These are phyloP conservation scores for Fusarium sp. DNA, from an alignment of 2,329 filamentous ascomycete species.

Conservation along the genomic window DNA sequence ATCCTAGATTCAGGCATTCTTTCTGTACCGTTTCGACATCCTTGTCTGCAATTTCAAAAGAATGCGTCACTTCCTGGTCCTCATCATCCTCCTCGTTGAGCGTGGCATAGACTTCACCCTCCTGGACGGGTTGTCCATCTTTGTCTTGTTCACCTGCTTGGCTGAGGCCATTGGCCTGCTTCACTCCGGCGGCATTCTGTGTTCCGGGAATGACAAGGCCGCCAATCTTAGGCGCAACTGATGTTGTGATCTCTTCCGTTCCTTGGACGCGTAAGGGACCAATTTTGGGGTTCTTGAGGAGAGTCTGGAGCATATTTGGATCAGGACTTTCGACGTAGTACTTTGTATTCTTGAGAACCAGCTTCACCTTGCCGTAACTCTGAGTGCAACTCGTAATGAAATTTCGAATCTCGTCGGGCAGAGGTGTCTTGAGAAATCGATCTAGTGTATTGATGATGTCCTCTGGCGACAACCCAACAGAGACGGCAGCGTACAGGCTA, in stretches of 20 bases:
- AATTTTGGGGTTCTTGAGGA: conserved; percentile 87
- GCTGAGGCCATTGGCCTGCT: conserved; percentile 66
- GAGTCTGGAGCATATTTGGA: conserved; percentile 81
- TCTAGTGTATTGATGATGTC: conserved; percentile 93
- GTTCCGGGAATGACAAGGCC: conserved; percentile 93
- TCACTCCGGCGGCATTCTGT: conserved; percentile 87
- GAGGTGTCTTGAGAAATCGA: conserved; percentile 84
- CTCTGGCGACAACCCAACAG: conserved; percentile 85
- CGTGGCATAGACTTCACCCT: conserved; percentile 74
- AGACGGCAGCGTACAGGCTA: conserved; percentile 93
- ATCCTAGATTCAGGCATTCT: conserved; percentile 84
- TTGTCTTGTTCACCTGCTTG: conserved; percentile 50
- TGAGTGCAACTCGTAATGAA: conserved; percentile 84
- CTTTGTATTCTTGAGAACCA: conserved; percentile 92
- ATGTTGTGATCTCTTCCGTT: conserved; percentile 75
- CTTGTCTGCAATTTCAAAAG: conserved; percentile 87
- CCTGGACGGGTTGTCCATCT: conserved; percentile 60
- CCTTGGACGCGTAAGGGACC: conserved; percentile 79
- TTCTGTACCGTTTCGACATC: conserved; percentile 88
- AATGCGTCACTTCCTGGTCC: conserved; percentile 85
- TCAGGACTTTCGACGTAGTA: conserved; percentile 95
- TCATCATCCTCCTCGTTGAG: conserved; percentile 88
- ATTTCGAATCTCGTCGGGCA: conserved; percentile 80
- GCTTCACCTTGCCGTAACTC: conserved; percentile 93
- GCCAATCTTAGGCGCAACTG: conserved; percentile 84